Conservation (phyloP, 75 land plant species). For the Sequoia sempervirens region DNA sequence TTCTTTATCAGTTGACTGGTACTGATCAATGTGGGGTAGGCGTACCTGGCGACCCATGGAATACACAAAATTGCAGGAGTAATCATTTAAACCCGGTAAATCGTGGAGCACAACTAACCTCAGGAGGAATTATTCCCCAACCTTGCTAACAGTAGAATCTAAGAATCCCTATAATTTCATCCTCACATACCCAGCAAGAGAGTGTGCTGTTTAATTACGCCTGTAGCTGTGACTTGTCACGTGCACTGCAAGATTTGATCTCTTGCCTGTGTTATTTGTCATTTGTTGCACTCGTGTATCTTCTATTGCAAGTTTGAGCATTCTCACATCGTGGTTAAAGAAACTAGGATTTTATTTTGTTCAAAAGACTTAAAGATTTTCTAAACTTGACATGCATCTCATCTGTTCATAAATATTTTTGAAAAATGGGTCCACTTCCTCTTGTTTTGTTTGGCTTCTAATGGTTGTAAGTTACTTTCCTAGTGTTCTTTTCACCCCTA, state of each 20-base stretch:
- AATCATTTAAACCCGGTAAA: neutral
- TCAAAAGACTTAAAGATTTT: neutral
- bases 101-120: neutral
- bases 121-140: neutral
- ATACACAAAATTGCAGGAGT: neutral
- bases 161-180: neutral
- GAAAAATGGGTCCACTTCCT: neutral
- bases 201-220: neutral
- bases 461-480: neutral
- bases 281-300: neutral
- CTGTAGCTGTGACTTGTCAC: neutral
- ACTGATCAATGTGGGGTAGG: neutral
- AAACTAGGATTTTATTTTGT: neutral
- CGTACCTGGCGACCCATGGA: neutral
- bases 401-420: neutral
- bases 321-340: neutral
- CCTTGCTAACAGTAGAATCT: neutral
- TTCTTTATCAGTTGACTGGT: neutral
- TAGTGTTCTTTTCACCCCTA: neutral
- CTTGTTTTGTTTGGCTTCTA: neutral
- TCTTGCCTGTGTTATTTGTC: neutral
- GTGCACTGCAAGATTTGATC: neutral
- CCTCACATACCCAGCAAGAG: neutral
- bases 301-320: neutral
- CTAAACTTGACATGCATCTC: neutral